Conservation (phyloP, 345 rosid genomes). For the Citrus unshiu region DNA sequence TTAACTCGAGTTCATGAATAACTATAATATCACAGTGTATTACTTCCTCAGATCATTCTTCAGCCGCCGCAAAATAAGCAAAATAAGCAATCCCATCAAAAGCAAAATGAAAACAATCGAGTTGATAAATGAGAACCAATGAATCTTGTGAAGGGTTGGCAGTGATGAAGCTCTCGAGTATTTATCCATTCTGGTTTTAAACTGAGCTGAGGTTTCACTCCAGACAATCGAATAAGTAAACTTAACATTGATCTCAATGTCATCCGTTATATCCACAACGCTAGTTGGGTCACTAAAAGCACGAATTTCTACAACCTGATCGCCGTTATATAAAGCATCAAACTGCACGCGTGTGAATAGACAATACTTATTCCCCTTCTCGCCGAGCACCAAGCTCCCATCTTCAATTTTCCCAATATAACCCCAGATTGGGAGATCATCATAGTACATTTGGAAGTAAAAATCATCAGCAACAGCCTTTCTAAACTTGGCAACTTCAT, state of each 20-base stretch:
- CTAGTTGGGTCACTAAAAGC: conserved; percentile 64
- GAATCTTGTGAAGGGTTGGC: conserved; percentile 53
- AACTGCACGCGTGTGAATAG: conserved; percentile 68
- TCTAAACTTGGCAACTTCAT: conserved; percentile 53
- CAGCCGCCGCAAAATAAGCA: conserved; percentile 57
- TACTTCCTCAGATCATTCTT: conserved; percentile 73
- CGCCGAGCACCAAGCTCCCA: conserved; percentile 26
- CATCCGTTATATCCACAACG: conserved; percentile 63
- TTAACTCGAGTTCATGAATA: neutral
- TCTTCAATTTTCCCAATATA: conserved; percentile 76
- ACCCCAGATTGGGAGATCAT: conserved; percentile 92
- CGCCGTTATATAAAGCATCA: conserved; percentile 55
- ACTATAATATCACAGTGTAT: conserved; percentile 1
- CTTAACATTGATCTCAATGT: conserved; percentile 48
- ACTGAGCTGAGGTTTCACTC: conserved; percentile 52
- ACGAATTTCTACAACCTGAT: conserved; percentile 48
- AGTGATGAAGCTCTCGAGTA: conserved; percentile 50
- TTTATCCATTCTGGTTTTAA: conserved; percentile 58
- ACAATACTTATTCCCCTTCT: conserved; percentile 42
- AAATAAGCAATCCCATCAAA: conserved; percentile 50
- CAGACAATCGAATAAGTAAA: conserved; percentile 79
- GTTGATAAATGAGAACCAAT: conserved; percentile 70
- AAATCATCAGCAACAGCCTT: conserved; percentile 53
- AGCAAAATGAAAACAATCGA: conserved; percentile 46
- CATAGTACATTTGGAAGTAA: conserved; percentile 86